Evolutionary conservation across 805 yeast genomes (phyloP).

Genomic region (Clavispora carvajalis): DNA sequence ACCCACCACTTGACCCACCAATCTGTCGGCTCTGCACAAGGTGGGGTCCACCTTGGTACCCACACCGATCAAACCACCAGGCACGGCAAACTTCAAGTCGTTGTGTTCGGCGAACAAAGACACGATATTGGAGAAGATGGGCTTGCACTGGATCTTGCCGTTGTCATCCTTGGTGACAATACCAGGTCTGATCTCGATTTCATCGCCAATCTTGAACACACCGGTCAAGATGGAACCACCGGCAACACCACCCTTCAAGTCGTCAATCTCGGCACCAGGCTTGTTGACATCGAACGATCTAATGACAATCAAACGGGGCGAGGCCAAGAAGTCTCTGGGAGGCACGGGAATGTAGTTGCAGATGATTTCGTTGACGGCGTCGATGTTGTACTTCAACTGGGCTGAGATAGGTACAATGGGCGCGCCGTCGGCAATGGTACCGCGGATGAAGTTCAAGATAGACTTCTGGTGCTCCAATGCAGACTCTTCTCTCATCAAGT

Average conservation of each 20-base stretch:
- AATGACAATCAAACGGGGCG: slow-evolving; percentile 93
- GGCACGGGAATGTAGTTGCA: slow-evolving; percentile 96
- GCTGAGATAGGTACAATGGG: slow-evolving; percentile 99
- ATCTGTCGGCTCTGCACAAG: slow-evolving; percentile 97
- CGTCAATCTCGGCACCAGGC: slow-evolving; percentile 97
- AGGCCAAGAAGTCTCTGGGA: slow-evolving; percentile 86
- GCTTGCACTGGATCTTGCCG: slow-evolving; percentile 87
- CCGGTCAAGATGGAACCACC: slow-evolving; percentile 98
- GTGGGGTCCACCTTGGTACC: slow-evolving; percentile 99
- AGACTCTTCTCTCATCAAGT: slow-evolving; percentile 94
- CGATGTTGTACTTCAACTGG: slow-evolving; percentile 96
- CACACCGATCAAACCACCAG: slow-evolving; percentile 99
- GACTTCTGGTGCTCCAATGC: slow-evolving; percentile 95
- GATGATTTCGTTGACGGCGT: slow-evolving; percentile 95
- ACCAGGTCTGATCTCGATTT: slow-evolving; percentile 98
- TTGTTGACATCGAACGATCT: slow-evolving; percentile 98
- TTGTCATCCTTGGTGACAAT: slow-evolving; percentile 91
- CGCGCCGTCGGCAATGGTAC: slow-evolving; percentile 98
- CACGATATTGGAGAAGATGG: slow-evolving; percentile 89
- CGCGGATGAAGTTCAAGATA: slow-evolving; percentile 86
- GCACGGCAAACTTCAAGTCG: slow-evolving; percentile 97
- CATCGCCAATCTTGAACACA: slow-evolving; percentile 95
- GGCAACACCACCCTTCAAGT: slow-evolving; percentile 98
- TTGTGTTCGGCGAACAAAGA: slow-evolving; percentile 96
- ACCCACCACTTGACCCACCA: slow-evolving; percentile 99